A percentile compares a stretch with the other conserved stretches of the same genome.
Conservation (phyloP, 2,329 filamentous ascomycete genomes). For the Venturia carpophila region DNA sequence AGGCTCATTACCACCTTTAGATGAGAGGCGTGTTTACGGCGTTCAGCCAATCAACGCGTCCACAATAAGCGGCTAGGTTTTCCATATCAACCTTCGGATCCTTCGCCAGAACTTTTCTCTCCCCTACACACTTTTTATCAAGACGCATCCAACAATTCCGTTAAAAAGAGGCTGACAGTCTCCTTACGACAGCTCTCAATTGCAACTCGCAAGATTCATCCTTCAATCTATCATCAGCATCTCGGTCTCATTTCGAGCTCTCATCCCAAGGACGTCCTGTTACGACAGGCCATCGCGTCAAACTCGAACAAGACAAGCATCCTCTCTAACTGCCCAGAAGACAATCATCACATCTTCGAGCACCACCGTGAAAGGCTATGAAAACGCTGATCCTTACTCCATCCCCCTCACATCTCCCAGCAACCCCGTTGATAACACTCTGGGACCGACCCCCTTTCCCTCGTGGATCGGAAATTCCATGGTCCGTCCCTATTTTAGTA, state of each 20-base stretch:
- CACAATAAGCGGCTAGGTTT: background rate
- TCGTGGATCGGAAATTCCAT: slow-evolving; percentile 44
- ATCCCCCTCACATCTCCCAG: background rate
- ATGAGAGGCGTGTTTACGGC: background rate
- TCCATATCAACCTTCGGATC: background rate
- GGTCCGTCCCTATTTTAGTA: slow-evolving; percentile 78
- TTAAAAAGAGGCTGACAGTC: background rate
- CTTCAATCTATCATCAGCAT: no score
- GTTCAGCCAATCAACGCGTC: slow-evolving; percentile 5
- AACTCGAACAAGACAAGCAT: no score
- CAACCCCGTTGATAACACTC: slow-evolving; percentile 67
- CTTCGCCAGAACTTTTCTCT: background rate
- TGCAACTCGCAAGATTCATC: no score
- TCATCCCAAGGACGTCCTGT: no score
- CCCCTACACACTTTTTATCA: background rate
- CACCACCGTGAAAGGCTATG: no score
- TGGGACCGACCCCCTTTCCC: slow-evolving; percentile 58
- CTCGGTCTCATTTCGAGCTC: no score
- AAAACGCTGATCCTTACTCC: no score
- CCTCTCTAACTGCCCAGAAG: no score
- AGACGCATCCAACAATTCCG: background rate
- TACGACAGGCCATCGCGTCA: no score
- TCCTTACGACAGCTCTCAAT: background rate
- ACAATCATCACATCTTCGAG: no score
- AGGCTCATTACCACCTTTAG: background rate